Percentiles rank a stretch among this genome's conserved stretches.
phyloP scores from a whole-genome alignment of 78 protist genomes.

The Ministeria vibrans region DNA sequence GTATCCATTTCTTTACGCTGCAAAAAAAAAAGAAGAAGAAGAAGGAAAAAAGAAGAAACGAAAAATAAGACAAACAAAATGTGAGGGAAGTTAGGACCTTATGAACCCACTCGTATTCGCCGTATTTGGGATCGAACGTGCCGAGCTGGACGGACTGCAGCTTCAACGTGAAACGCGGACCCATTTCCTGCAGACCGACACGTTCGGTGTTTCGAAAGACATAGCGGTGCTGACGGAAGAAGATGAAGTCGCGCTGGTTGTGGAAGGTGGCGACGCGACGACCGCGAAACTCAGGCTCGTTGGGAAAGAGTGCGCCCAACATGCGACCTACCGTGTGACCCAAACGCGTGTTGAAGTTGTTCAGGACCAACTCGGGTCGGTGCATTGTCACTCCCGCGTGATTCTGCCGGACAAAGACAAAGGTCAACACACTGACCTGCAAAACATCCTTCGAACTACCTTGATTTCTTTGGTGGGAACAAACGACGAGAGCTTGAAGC shows the following conservation, averaged over 20 bases:
- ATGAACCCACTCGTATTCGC: conserved; percentile 68
- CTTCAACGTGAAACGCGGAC: conserved; percentile 94
- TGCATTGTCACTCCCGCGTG: conserved; percentile 36
- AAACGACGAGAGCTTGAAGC: conserved; percentile 52
- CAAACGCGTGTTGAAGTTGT: conserved; percentile 89
- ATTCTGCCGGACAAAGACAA: neutral
- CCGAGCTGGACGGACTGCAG: conserved; percentile 85
- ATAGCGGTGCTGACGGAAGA: conserved; percentile 90
- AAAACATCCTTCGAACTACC: neutral
- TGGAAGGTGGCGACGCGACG: conserved; percentile 92
- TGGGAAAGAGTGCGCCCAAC: conserved; percentile 82
- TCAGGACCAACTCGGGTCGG: conserved; percentile 85
- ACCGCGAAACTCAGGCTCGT: conserved; percentile 74
- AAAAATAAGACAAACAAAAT: neutral
- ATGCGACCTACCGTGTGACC: conserved; percentile 86
- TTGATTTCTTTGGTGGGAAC: neutral
- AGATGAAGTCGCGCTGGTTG: conserved; percentile 96
- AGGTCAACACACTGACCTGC: neutral
- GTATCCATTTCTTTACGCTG: conserved; percentile 9
- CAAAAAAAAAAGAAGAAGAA: neutral
- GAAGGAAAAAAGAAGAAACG: neutral
- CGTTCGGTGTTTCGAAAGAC: conserved; percentile 37
- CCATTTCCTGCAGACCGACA: conserved; percentile 88
- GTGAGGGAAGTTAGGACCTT: neutral
- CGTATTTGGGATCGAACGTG: conserved; percentile 79